Percentiles rank a stretch among this genome's conserved stretches.
Conservation (phyloP, 108 stramenopile genomes). For the Fistulifera pelliculosa region DNA sequence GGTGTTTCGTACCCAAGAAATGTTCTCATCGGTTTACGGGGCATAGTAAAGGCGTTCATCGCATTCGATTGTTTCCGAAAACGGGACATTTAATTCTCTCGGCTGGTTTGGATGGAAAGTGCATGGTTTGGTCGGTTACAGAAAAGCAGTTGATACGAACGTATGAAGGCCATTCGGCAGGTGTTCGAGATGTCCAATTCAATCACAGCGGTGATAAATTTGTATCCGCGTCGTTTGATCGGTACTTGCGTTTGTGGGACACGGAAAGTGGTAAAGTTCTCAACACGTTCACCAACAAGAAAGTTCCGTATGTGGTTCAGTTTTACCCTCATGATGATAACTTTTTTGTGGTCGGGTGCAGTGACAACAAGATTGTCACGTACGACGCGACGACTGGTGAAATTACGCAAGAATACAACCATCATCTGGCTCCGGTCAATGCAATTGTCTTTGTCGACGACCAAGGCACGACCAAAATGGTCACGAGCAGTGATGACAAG, state of each 20-base stretch:
- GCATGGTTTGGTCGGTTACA: constrained; percentile 84
- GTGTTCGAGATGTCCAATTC: constrained; percentile 90
- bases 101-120: constrained; percentile 90
- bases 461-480: constrained; percentile 89
- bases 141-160: constrained; percentile 72
- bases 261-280: constrained; percentile 88
- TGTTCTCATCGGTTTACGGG: constrained; percentile 86
- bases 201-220: constrained; percentile 83
- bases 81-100: constrained; percentile 95
- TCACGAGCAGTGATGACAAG: constrained; percentile 96
- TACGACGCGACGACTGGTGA: constrained; percentile 86
- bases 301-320: constrained; percentile 88
- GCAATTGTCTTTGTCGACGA: constrained; percentile 82
- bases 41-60: constrained; percentile 93
- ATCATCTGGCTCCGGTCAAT: constrained; percentile 96
- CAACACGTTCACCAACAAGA: constrained; percentile 85
- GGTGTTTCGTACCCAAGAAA: constrained; percentile 92
- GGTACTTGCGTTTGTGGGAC: constrained; percentile 92
- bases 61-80: constrained; percentile 92
- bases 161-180: constrained; percentile 91
- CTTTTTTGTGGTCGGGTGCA: constrained; percentile 91
- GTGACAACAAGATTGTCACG: constrained; percentile 91
- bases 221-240: constrained; percentile 88
- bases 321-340: constrained; percentile 96
- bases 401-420: constrained; percentile 98